A percentile compares a stretch with the other conserved stretches of the same genome.
These are phyloP conservation scores for Fonsecaea erecta DNA, from an alignment of 2,329 filamentous ascomycete species.

Conservation along the genomic window DNA sequence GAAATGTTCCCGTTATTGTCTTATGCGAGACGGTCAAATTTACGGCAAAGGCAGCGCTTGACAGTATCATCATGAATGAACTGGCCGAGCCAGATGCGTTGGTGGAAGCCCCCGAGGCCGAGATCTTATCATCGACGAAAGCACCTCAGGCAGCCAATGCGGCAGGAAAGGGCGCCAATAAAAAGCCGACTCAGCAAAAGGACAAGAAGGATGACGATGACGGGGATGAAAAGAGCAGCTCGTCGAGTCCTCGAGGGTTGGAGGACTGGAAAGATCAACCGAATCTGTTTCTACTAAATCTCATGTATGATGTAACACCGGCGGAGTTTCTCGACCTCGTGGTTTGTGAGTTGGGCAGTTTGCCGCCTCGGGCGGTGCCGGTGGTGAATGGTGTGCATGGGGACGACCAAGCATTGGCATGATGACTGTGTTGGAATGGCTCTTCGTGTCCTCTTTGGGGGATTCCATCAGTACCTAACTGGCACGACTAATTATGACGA, in stretches of 20 bases:
- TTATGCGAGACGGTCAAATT: conserved; percentile 97
- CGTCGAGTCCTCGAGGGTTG: conserved; percentile 43
- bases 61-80: conserved; percentile 94
- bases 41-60: conserved; percentile 83
- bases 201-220: conserved; percentile 38
- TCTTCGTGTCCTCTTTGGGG: not conserved
- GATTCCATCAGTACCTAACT: not conserved
- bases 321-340: conserved; percentile 86
- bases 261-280: conserved; percentile 62
- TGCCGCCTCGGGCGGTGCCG: conserved; percentile 84
- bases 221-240: conserved; percentile 34
- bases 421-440: not conserved
- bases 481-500: not conserved
- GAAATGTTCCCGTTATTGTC: conserved; percentile 78
- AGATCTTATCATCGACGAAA: conserved; percentile 30
- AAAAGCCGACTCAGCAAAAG: conserved; percentile 40
- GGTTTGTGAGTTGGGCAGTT: conserved; percentile 85
- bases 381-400: conserved; percentile 52
- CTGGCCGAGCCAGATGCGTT: conserved; percentile 76
- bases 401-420: conserved; percentile 35
- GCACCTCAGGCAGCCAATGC: conserved; percentile 31
- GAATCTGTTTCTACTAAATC: conserved; percentile 67
- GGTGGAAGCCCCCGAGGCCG: conserved; percentile 38
- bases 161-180: conserved; percentile 20
- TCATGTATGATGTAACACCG: conserved; percentile 91